Base-by-base conservation (phyloP, 768 basidiomycete genomes). In the Coprinopsis marcescibilis region DNA sequence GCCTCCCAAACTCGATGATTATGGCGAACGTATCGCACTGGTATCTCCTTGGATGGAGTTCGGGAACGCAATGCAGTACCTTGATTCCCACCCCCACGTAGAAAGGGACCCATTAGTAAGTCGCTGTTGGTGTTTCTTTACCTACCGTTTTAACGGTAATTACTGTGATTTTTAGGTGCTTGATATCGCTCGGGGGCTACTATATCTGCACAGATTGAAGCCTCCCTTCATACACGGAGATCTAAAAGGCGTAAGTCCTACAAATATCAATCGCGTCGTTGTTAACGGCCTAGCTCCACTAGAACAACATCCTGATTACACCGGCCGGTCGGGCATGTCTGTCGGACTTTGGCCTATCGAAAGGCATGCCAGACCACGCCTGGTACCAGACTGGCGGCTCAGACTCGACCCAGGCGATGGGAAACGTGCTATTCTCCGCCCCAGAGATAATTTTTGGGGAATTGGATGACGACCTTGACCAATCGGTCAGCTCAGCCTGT, bases 41-140 rank as follows among this genome's bases (percentile, higher is more conserved):
- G 46, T 52, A 29, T 52, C 51, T 3, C 51, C 51, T 7, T 52
- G 51, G 51, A 47, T 52, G 45, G 46, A 52, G n/a, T 38, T 43
- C 7, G 51, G 51, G 6, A 52, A 52, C 12, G 23, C 46, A 11
- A 38, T 48, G 20, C 43, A 48, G 20, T 52, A 48, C 24, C 26
- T 52, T 21, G 43, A 44, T 14, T 35, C 32, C 3, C 42, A 52
- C 19, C 51, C 51, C 29, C 17, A 39, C 19, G 43, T 40, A 10
- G 15, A 41, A 10, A 44, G 46, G 11, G 25, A 36, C 7, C 41
- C 34, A 32, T 33, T 52, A 42, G 51, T 52, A 36, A 15, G 46
- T 10, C 29, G 26, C 19, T 36, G 10, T 24, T 23, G 25, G 17
- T 17, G 17, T n/a, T n/a, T 32, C 30, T 32, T n/a, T 32, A n/a